Conservation (phyloP, 768 basidiomycete species). For the Calocera cornea region DNA sequence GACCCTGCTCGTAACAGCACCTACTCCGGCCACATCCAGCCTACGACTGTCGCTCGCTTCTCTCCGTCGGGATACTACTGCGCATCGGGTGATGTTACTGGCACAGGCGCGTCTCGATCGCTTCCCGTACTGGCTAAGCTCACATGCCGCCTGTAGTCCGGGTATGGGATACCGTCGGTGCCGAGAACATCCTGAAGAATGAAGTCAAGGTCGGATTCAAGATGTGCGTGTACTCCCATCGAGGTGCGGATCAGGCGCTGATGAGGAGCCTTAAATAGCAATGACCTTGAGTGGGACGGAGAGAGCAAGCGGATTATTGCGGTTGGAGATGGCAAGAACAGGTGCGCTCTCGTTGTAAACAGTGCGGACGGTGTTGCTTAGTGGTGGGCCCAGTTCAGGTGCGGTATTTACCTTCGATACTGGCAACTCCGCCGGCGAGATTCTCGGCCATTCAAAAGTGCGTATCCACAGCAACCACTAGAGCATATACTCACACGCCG, state of each 20-base stretch:
- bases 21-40: conserved; percentile 71
- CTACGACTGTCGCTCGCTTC: conserved; percentile 76
- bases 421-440: conserved; percentile 76
- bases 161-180: conserved; percentile 86
- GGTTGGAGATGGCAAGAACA: conserved; percentile 84
- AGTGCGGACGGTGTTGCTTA: not conserved
- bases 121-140: not conserved
- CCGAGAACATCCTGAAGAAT: conserved; percentile 68
- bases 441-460: conserved; percentile 81
- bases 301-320: conserved; percentile 94
- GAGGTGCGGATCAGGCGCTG: not conserved
- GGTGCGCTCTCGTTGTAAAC: conserved; percentile 32
- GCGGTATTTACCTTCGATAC: conserved; percentile 73
- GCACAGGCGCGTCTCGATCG: conserved; percentile 45
- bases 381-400: conserved; percentile 46
- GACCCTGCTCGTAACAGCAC: conserved; percentile 47
- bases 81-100: conserved; percentile 73
- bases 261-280: conserved; percentile 34
- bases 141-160: conserved; percentile 38
- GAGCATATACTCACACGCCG: not conserved
- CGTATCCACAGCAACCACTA: not conserved
- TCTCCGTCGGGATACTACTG: conserved; percentile 93
- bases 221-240: conserved; percentile 37
- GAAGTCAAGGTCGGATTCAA: conserved; percentile 63
- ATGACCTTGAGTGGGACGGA: conserved; percentile 92